These are phyloP conservation scores for Podospora didyma DNA, from an alignment of 495 filamentous ascomycete genomes.

Conservation along the genomic window DNA sequence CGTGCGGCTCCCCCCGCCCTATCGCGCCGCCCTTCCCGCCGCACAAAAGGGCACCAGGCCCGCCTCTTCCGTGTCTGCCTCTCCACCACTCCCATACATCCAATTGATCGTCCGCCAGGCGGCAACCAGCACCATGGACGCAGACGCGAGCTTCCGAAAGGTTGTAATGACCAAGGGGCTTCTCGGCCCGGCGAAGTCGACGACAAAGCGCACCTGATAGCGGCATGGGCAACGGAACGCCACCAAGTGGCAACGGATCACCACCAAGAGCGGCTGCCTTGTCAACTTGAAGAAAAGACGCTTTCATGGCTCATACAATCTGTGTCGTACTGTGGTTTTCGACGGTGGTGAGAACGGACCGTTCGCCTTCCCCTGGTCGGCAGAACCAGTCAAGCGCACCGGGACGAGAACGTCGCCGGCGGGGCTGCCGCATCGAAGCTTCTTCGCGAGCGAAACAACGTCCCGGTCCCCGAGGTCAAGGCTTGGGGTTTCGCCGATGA, in stretches of 20 bases:
- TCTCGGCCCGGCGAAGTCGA: neutral
- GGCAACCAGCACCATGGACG: neutral
- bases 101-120: neutral
- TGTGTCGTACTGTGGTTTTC: neutral
- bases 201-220: neutral
- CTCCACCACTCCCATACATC: neutral
- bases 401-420: neutral
- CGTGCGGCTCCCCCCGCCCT: too few species aligned
- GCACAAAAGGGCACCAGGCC: neutral
- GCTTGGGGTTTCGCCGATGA: neutral
- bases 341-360: neutral
- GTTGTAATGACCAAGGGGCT: neutral
- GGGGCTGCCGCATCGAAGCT: neutral
- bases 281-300: neutral
- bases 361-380: neutral
- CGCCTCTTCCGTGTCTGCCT: neutral
- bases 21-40: neutral
- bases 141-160: neutral
- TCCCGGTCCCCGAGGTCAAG: neutral
- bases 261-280: neutral
- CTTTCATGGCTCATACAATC: neutral
- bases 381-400: neutral
- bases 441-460: neutral
- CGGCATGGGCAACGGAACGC: neutral
- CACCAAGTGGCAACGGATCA: too few species aligned